phyloP scores from a whole-genome alignment of 345 rosid species.

The Cardamine occulta region DNA sequence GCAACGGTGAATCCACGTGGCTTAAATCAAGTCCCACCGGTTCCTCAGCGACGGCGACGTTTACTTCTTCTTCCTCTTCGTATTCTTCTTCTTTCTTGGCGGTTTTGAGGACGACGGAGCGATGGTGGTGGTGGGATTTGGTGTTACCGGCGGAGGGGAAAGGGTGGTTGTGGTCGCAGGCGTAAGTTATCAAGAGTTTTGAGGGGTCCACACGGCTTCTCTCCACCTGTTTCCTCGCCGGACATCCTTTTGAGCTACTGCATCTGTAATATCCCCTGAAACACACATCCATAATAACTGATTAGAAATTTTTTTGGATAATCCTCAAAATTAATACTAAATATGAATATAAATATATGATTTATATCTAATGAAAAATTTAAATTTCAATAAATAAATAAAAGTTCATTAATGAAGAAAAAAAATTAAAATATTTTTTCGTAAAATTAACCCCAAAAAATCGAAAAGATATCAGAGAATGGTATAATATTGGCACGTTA shows the following conservation, averaged over 20 bases:
- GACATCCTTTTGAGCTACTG: constrained; percentile 81
- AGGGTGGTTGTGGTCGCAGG: constrained; percentile 74
- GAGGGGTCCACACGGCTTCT: constrained; percentile 73
- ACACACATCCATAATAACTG: background rate
- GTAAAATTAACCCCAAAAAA: background rate
- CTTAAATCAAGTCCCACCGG: constrained; percentile 40
- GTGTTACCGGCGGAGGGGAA: constrained; percentile 48
- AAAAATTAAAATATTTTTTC: too few relatives aligned
- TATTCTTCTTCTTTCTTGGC: constrained; percentile 37
- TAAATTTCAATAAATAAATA: background rate
- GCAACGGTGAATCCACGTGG: constrained; percentile 48
- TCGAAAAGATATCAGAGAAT: background rate
- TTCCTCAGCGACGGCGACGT: constrained; percentile 14
- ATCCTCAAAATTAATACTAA: too few relatives aligned
- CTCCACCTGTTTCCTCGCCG: constrained; percentile 82
- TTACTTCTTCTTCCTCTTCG: constrained; percentile 34
- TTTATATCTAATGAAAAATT: background rate
- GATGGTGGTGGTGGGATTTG: constrained; percentile 50
- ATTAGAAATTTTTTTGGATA: background rate
- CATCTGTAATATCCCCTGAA: constrained; percentile 81
- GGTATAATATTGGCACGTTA: constrained; percentile 38
- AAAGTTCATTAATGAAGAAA: background rate
- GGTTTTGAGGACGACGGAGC: constrained; percentile 43
- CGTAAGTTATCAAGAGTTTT: constrained; percentile 62
- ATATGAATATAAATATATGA: background rate